Evolutionary conservation across 2,329 filamentous ascomycete genomes (phyloP), one percentile per base, ranked within the genome.

Genomic region (Cladosporium halotolerans): DNA sequence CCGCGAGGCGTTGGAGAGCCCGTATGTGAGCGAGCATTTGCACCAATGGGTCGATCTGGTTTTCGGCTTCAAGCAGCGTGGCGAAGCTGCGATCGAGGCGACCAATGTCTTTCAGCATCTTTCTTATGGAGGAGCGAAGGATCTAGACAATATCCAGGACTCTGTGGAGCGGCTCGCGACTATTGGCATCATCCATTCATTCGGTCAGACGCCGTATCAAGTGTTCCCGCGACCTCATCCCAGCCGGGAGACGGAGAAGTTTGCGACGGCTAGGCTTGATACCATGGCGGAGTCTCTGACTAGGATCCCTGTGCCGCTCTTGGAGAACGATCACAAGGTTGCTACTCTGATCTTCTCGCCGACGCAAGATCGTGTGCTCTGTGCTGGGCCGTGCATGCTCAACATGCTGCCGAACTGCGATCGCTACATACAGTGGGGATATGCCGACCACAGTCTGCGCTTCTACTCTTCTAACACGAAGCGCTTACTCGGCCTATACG

Each of bases 181-280:
- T 0, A 96, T 96, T 51, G 89, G 89, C 33, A 95, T 96, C 61
- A 97, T 99, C 62, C 92, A 99, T 71, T 97, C 97, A 63, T 99
- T 99, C 69, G 93, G 93, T 0, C 93, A 99, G 69, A 99, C 95
- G 1, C 93, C 95, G 1, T 88, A 95, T 62, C 95, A 99, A 68
- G 86, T 97, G 13, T 99, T 97, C 68, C 81, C 83, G 42, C 85
- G 86, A 55, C 78, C 86, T 10, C 93, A 99, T 69, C 84, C 87
- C 3, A 73, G 80, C n/a, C 81, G 86, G 11, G 80, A 87, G 53
- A 72, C 79, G 4, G 76, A 81, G 18, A 80, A 83, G 52, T 83
- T 82, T 4, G 74, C 79, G 3, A 58, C 63, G 8, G 82, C 81
- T 53, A 81, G 89, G 53, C 76, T 99, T 0, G 92, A 99, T 68